Evolutionary conservation across 495 filamentous ascomycete genomes (phyloP).

Genomic region (Saxispiralis lemnorum): DNA sequence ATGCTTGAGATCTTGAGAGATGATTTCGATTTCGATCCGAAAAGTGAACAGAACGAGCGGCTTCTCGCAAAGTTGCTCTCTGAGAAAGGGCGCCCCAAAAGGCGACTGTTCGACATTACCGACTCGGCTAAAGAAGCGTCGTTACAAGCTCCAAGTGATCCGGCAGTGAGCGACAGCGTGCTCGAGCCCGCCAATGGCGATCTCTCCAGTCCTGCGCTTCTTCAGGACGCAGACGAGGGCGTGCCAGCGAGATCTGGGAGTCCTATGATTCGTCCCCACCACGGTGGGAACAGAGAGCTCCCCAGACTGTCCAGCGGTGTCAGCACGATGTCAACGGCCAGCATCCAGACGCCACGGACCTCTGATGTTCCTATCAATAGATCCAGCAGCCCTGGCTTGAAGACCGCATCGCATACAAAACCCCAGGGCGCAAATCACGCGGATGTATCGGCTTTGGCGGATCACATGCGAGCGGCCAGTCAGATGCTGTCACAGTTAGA

Average conservation of each 20-base stretch:
- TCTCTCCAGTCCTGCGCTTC: conserved; percentile 47
- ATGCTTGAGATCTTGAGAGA: conserved; percentile 61
- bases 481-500: conserved; percentile 67
- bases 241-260: not conserved
- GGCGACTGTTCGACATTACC: conserved; percentile 52
- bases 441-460: conserved; percentile 56
- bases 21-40: conserved; percentile 58
- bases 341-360: conserved; percentile 39
- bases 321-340: conserved; percentile 31
- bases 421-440: conserved; percentile 33
- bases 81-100: conserved; percentile 39
- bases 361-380: conserved; percentile 40
- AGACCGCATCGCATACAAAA: conserved; percentile 19
- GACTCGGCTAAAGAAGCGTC: conserved; percentile 28
- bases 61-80: conserved; percentile 40
- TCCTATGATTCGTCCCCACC: not conserved
- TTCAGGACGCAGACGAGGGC: conserved; percentile 29
- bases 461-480: conserved; percentile 62
- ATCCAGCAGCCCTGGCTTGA: conserved; percentile 40
- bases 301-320: conserved; percentile 32
- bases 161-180: conserved; percentile 46
- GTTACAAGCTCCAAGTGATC: conserved; percentile 22
- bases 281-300: conserved; percentile 5
- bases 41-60: conserved; percentile 43
- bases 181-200: conserved; percentile 58